Conservation (phyloP, 371 early-diverging fungal genomes). For the Batrachochytrium dendrobatidis region DNA sequence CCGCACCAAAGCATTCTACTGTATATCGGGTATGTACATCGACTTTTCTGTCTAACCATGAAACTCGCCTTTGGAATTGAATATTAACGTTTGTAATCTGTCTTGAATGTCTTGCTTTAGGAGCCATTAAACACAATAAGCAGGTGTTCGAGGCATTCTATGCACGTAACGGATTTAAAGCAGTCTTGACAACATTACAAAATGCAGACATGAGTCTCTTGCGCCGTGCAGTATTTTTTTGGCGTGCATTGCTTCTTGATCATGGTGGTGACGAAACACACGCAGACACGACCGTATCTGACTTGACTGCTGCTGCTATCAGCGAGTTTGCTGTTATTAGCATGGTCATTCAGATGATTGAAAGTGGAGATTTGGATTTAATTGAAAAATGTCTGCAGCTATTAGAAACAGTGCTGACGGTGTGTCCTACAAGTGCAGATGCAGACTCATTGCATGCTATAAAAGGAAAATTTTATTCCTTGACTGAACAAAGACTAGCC, state of each 20-base stretch:
- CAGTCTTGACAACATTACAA: constrained; percentile 21
- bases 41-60: not conserved
- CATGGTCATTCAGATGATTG: constrained; percentile 10
- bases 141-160: constrained; percentile 55
- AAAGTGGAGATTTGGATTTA: not conserved
- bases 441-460: not conserved
- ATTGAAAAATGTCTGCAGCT: not conserved
- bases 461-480: no score
- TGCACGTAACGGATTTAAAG: constrained; percentile 43
- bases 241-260: not conserved
- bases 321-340: constrained; percentile 2
- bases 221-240: not conserved
- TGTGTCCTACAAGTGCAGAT: not conserved
- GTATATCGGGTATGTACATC: constrained; percentile 55
- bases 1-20: constrained; percentile 68
- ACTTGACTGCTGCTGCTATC: not conserved
- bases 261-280: not conserved
- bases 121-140: constrained; percentile 59
- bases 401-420: not conserved
- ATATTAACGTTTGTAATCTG: no score
- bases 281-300: not conserved
- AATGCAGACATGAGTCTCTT: not conserved
- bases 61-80: no score
- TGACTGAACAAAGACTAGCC: no score
- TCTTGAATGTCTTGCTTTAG: constrained; percentile 4